Base-by-base conservation (phyloP, 2,329 filamentous ascomycete species). In the Ophiostoma quercus region DNA sequence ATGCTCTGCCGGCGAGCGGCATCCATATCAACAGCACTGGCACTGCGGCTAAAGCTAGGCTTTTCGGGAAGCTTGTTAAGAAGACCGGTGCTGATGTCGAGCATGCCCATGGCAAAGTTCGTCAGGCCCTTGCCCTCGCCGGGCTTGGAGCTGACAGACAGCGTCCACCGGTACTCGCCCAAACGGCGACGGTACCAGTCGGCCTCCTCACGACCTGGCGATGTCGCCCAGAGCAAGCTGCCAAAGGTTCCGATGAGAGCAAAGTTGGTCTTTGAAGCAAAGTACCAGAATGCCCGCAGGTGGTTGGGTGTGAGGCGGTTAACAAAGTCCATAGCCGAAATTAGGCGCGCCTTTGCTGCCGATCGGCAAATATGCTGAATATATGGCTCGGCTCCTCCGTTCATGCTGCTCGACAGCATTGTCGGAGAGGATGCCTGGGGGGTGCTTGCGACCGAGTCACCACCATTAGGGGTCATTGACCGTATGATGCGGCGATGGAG, bases 251-350 rank as follows among this genome's bases (percentile, higher is more conserved):
- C 94, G 75, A 98, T 97, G 12, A 98, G 84, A 0, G 94, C 94
- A 79, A 98, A 97, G 79, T 97, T 97, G 51, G 91, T 91, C 76
- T 92, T 92, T 57, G 90, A 92, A 1, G 91, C 89, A 77, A 94
- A 94, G 77, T 91, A 94, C 94, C 94, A 98, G 80, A 97, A 97
- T 0, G 92, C 87, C n/a, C 90, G 88, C 39, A 97, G 84, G 75
- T 98, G 94, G 47, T 89, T 87, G 0, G 92, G 92, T 63, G 91
- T 92, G 41, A 98, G 86, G 0, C 94, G 90, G 79, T 97, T 97
- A 75, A 97, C 93, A 79, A 97, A 97, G 78, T 98, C 94, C 91
- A 98, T 96, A 73, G 94, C 93, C 29, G 92, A 96, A 76, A 97
- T 97, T 43, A 98, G 85, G 6, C 94, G 90, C 0, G 94, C 96